These are phyloP conservation scores for Termitomyces sp. DNA, from an alignment of 1,284 basidiomycete species.

Conservation along the genomic window DNA sequence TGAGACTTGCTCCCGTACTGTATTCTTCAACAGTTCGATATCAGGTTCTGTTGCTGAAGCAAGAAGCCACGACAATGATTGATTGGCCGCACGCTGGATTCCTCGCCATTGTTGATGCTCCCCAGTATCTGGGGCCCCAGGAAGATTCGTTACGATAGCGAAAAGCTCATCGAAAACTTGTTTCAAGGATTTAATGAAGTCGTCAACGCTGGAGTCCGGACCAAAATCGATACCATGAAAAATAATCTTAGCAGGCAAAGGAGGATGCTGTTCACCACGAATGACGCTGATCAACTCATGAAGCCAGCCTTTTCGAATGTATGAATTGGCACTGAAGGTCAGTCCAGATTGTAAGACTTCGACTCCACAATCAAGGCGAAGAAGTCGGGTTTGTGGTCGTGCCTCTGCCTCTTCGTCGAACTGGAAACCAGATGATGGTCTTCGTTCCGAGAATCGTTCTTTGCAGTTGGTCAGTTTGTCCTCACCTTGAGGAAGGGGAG, in stretches of 20 bases:
- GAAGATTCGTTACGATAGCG: constrained; percentile 30
- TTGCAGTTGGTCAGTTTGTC: constrained; percentile 10
- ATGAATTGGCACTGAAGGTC: constrained; percentile 43
- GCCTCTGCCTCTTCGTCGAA: background rate
- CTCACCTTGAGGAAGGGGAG: constrained; percentile 25
- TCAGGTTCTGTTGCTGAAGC: constrained; percentile 30
- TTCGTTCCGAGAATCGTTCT: background rate
- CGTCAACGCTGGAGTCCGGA: constrained; percentile 30
- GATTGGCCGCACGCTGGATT: constrained; percentile 32
- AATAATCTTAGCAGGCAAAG: constrained; percentile 24
- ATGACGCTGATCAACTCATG: constrained; percentile 42
- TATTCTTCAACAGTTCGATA: constrained; percentile 24
- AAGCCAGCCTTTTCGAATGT: constrained; percentile 53
- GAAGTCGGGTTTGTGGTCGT: background rate
- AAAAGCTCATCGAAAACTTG: constrained; percentile 40
- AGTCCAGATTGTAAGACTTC: constrained; percentile 44
- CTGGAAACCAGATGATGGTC: background rate
- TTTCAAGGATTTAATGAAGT: constrained; percentile 36
- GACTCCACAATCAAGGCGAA: constrained; percentile 47
- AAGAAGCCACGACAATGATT: constrained; percentile 39
- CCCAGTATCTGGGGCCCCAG: constrained; percentile 28
- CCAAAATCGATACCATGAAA: constrained; percentile 37
- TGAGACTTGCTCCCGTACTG: constrained; percentile 33
- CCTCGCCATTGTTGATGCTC: constrained; percentile 33
- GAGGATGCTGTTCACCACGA: constrained; percentile 21